phyloP scores from a whole-genome alignment of 208 protist genomes.

The Leishmania gerbilli region DNA sequence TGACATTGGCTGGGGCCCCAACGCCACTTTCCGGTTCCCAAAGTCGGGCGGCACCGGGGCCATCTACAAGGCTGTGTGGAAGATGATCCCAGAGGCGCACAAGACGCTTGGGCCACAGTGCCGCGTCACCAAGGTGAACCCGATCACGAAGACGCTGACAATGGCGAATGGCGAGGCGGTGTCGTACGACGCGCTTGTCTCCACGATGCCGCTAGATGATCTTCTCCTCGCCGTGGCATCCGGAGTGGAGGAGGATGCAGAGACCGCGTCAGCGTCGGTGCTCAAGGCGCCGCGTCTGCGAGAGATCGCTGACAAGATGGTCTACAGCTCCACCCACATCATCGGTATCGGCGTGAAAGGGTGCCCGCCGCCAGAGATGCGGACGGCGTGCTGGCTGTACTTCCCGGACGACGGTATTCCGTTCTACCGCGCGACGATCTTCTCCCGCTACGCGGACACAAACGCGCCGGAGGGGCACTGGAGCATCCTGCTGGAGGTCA shows the following conservation, averaged over 20 bases:
- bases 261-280: background rate
- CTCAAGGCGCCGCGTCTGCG: constrained; percentile 28
- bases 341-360: constrained; percentile 73
- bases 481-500: constrained; percentile 78
- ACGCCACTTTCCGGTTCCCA: constrained; percentile 80
- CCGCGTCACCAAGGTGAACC: constrained; percentile 43
- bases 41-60: constrained; percentile 62
- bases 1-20: constrained; percentile 78
- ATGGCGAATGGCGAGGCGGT: constrained; percentile 40
- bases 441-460: constrained; percentile 68
- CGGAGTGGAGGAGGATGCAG: constrained; percentile 22
- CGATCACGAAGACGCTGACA: constrained; percentile 37
- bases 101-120: constrained; percentile 29
- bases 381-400: constrained; percentile 78
- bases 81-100: constrained; percentile 42
- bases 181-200: constrained; percentile 54
- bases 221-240: constrained; percentile 39
- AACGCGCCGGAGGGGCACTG: constrained; percentile 65
- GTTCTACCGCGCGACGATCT: constrained; percentile 81
- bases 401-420: constrained; percentile 66
- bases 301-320: constrained; percentile 43
- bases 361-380: constrained; percentile 41
- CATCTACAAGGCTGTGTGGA: constrained; percentile 55
- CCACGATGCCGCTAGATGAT: constrained; percentile 60
- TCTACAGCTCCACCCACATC: constrained; percentile 64